Evolutionary conservation across 164 flowering plant genomes (phyloP), one percentile per base, ranked within the genome.

Genomic region (Umbellularia californica): DNA sequence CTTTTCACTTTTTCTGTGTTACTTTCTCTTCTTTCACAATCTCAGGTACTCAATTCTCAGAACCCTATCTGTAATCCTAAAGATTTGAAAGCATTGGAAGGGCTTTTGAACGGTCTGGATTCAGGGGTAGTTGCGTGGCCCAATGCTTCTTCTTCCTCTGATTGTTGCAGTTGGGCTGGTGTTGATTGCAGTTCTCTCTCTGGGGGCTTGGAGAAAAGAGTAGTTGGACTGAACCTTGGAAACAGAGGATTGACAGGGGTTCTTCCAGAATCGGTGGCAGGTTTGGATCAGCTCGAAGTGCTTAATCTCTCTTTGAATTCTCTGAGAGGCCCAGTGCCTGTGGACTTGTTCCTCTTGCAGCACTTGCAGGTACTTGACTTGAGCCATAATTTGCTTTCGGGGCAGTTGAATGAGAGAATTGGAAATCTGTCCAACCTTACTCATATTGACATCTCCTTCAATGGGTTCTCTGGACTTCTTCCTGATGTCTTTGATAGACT

Each of bases 161-260:
- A 58, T 72, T 93, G 98, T 79, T 93, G 96, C 76, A 19, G 80
- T 23, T 93, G 96, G 96, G 88, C 84, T 67, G 98, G 96, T 75
- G 90, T 93, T 71, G 47, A 69, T 11, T 93, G 96, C 76, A 70
- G 70, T 72, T 52, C 20, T 22, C 0, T 76, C 80, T 2, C 65
- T 55, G 74, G 58, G 25, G 24, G 33, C 23, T 64, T 47, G 15
- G 50, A 50, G 30, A 80, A 35, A 68, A 77, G 64, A 73, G 19
- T 73, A 72, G 94, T 91, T 65, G 75, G 55, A 76, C 77, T 93
- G 84, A 74, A 75, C 70, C 79, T 92, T 52, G 78, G 86, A 2
- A 70, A 28, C 14, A 82, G 74, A 77, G 85, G 87, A 35, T 84
- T 92, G 63, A 81, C 73, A 74, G 97, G 97, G 58, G 51, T 6